Percentiles rank a stretch among this genome's conserved stretches.
Evolutionary conservation across 164 flowering plant species (phyloP).

Genomic region (Kalanchoe fedtschenkoi): DNA sequence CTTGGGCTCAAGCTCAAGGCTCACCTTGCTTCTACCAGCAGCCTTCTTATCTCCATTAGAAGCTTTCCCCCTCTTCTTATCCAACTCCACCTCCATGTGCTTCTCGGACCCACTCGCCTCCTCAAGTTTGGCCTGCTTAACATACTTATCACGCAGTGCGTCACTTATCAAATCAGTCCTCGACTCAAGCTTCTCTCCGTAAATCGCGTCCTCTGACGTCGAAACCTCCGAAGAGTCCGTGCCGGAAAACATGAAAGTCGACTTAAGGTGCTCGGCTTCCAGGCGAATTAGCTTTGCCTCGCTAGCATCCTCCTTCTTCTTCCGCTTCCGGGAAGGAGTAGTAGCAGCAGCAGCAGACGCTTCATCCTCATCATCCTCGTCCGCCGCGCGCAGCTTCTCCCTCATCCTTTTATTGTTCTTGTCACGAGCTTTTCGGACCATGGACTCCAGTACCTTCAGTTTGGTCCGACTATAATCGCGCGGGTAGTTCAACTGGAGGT

Average conservation of each 20-base stretch:
- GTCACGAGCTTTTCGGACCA: neutral
- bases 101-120: conserved; percentile 14
- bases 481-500: conserved; percentile 37
- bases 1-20: conserved; percentile 15
- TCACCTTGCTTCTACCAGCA: conserved; percentile 7
- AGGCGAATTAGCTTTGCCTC: conserved; percentile 29
- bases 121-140: neutral
- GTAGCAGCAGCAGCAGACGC: neutral
- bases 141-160: conserved; percentile 32
- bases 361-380: conserved; percentile 9
- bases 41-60: conserved; percentile 9
- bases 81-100: conserved; percentile 40
- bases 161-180: conserved; percentile 57
- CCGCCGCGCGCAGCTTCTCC: conserved; percentile 4
- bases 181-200: conserved; percentile 37
- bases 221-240: conserved; percentile 36
- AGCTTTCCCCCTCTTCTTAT: conserved; percentile 4
- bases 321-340: conserved; percentile 18
- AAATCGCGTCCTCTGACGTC: conserved; percentile 61
- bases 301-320: conserved; percentile 16
- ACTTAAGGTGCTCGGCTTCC: conserved; percentile 23
- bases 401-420: neutral
- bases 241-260: conserved; percentile 12
- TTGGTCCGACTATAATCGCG: conserved; percentile 18
- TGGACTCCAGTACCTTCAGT: neutral